Conservation (phyloP, 495 filamentous ascomycete species). For the Talaromyces proteolyticus region DNA sequence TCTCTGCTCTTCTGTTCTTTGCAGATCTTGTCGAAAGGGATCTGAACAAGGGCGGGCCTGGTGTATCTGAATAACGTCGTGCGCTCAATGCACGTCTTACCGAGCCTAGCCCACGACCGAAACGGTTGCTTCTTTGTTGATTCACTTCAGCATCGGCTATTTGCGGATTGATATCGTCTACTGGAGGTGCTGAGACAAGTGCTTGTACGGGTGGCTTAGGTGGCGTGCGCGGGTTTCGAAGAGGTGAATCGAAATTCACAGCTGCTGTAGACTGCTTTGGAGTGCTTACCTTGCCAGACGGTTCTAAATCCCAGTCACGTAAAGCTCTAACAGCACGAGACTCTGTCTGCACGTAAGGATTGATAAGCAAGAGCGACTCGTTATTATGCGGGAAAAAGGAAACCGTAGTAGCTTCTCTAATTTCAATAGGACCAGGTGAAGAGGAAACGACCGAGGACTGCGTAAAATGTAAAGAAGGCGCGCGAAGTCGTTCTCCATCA, state of each 20-base stretch:
- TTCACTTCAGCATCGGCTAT: constrained; percentile 31
- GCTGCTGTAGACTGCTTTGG: constrained; percentile 37
- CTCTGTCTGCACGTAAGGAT: constrained; percentile 49
- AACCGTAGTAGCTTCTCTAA: constrained; percentile 73
- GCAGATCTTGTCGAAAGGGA: constrained; percentile 40
- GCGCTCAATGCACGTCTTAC: constrained; percentile 53
- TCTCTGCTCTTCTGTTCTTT: constrained; percentile 36
- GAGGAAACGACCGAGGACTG: constrained; percentile 44
- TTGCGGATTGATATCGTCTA: constrained; percentile 46
- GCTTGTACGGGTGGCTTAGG: constrained; percentile 65
- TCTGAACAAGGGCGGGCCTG: constrained; percentile 22
- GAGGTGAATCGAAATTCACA: constrained; percentile 55
- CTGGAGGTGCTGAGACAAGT: constrained; percentile 69
- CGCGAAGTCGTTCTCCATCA: constrained; percentile 29
- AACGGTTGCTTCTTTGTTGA: constrained; percentile 31
- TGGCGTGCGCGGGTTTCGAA: constrained; percentile 70
- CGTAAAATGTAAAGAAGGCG: constrained; percentile 40
- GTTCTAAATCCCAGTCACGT: constrained; percentile 14
- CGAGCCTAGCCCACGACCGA: constrained; percentile 43
- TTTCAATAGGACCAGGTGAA: constrained; percentile 45
- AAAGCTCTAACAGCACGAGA: constrained; percentile 16
- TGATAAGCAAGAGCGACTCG: constrained; percentile 69
- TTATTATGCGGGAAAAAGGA: constrained; percentile 86
- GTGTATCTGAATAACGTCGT: constrained; percentile 51
- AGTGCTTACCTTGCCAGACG: constrained; percentile 16